These are phyloP conservation scores for Pterulicium gracile DNA, from an alignment of 1,284 basidiomycete genomes.

Conservation along the genomic window DNA sequence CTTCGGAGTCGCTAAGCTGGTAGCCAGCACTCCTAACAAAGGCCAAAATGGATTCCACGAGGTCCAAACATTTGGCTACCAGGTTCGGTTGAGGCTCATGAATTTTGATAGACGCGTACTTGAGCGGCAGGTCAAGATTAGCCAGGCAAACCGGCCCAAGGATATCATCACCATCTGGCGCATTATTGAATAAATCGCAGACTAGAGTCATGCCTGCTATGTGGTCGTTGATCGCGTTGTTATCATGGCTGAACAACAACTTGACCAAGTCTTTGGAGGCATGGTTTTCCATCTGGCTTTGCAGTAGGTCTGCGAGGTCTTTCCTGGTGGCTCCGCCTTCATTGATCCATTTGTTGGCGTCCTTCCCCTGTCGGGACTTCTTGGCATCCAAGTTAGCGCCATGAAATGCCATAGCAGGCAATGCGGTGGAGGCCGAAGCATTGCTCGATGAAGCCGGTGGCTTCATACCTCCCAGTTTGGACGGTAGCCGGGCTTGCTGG, in stretches of 20 bases:
- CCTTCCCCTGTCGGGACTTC: constrained; percentile 65
- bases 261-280: constrained; percentile 69
- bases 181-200: constrained; percentile 63
- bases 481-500: constrained; percentile 24
- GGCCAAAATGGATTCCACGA: constrained; percentile 70
- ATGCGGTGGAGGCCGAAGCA: constrained; percentile 21
- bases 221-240: constrained; percentile 91
- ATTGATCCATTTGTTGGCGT: constrained; percentile 74
- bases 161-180: constrained; percentile 47
- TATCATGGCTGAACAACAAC: constrained; percentile 90
- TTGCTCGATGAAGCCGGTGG: constrained; percentile 31
- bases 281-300: constrained; percentile 86
- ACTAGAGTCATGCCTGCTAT: constrained; percentile 68
- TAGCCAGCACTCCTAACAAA: constrained; percentile 66
- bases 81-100: constrained; percentile 93
- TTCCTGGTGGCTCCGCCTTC: constrained; percentile 75
- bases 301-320: constrained; percentile 81
- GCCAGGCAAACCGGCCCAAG: constrained; percentile 69
- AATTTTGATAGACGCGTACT: constrained; percentile 87
- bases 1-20: constrained; percentile 84
- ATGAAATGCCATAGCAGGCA: constrained; percentile 45
- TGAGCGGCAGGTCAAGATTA: constrained; percentile 88
- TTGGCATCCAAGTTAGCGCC: constrained; percentile 70
- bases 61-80: constrained; percentile 82
- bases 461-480: constrained; percentile 39